Percentiles rank a stretch among this genome's conserved stretches.
phyloP scores from a whole-genome alignment of 2,329 filamentous ascomycete genomes.

The Hymenoscyphus albidus region DNA sequence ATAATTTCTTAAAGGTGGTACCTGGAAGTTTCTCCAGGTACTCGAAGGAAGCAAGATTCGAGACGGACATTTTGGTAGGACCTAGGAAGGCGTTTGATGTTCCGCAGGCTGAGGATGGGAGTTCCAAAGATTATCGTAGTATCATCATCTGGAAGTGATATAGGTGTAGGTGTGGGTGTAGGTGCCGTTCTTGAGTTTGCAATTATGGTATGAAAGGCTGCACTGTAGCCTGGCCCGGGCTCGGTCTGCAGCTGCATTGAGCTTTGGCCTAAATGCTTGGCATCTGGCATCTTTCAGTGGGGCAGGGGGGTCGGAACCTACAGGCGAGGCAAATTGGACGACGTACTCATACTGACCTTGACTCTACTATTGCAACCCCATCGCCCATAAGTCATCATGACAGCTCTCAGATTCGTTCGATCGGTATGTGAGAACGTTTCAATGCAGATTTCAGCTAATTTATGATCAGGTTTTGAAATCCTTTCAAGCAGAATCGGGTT shows the following conservation, averaged over 20 bases:
- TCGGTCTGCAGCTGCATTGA: constrained; percentile 1
- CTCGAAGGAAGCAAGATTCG: constrained; percentile 66
- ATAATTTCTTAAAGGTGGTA: constrained; percentile 84
- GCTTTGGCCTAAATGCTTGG: constrained; percentile 11
- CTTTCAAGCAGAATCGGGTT: constrained; percentile 70
- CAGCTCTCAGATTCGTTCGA: constrained; percentile 59
- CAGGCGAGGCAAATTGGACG: background rate
- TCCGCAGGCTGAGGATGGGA: constrained; percentile 14
- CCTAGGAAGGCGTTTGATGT: background rate
- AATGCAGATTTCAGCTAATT: constrained; percentile 3
- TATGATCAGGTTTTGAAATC: constrained; percentile 72
- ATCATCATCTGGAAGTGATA: constrained; percentile 23
- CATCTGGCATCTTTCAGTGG: constrained; percentile 8
- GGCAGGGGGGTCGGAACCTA: background rate
- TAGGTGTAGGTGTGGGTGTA: no score
- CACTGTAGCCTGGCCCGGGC: constrained; percentile 19
- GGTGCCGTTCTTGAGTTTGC: background rate
- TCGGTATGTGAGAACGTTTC: constrained; percentile 45
- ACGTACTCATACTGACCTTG: background rate
- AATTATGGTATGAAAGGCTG: constrained; percentile 15
- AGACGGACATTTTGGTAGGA: constrained; percentile 36
- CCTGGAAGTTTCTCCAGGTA: constrained; percentile 91
- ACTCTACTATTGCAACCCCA: background rate
- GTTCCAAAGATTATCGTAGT: constrained; percentile 18
- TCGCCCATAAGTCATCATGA: constrained; percentile 38